A percentile compares a stretch with the other conserved stretches of the same genome.
Evolutionary conservation across 805 yeast species (phyloP).

Genomic region (Candida gorgasii): DNA sequence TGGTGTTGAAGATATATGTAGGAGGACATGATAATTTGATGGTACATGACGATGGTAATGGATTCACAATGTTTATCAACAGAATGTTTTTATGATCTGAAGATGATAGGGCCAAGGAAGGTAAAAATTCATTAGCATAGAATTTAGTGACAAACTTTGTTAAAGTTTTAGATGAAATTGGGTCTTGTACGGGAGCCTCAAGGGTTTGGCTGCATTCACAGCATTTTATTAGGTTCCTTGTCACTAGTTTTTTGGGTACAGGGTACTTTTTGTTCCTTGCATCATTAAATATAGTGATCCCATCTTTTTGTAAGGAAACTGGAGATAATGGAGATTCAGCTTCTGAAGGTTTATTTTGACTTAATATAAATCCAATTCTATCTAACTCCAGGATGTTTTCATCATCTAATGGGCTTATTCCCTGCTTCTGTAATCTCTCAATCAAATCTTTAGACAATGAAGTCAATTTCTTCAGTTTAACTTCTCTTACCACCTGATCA

Average conservation of each 20-base stretch:
- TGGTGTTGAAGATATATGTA: conserved; percentile 1
- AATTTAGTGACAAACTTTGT: conserved; percentile 20
- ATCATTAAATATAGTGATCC: conserved; percentile 1
- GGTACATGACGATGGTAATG: conserved; percentile 22
- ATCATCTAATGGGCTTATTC: background rate
- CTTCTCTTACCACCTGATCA: conserved; percentile 11
- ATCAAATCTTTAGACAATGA: conserved; percentile 6
- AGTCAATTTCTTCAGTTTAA: conserved; percentile 5
- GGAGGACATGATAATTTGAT: conserved; percentile 27
- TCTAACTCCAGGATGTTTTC: conserved; percentile 9
- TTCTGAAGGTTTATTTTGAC: background rate
- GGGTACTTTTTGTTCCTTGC: conserved; percentile 19
- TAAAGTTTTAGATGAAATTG: conserved; percentile 29
- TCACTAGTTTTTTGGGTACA: conserved; percentile 23
- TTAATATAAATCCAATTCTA: conserved; percentile 4
- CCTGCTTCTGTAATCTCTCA: conserved; percentile 8
- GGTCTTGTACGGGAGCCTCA: conserved; percentile 26
- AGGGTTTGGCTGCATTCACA: conserved; percentile 28
- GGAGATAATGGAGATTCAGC: background rate
- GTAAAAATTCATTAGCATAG: conserved; percentile 37
- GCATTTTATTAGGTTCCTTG: conserved; percentile 29
- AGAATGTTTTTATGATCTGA: conserved; percentile 15
- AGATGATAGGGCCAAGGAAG: conserved; percentile 25
- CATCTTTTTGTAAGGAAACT: background rate
- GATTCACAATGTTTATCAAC: conserved; percentile 33